A percentile compares a stretch with the other conserved stretches of the same genome.
Conservation (phyloP, 768 basidiomycete species). For the Kockovaella imperatae region DNA sequence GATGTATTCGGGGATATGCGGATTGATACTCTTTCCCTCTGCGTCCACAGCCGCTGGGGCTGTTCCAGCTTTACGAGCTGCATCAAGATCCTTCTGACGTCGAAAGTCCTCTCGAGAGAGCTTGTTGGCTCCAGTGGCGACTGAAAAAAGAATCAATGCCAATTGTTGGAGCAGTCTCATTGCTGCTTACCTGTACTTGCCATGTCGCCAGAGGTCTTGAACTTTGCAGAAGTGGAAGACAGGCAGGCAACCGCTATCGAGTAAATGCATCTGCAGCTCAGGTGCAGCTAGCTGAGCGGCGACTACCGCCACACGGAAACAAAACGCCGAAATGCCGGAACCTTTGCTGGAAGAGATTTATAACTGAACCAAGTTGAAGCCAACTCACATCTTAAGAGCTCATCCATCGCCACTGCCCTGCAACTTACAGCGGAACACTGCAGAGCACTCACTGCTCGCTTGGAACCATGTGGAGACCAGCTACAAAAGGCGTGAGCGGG, state of each 20-base stretch:
- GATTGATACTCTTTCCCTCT: constrained; percentile 92
- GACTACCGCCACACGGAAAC: not conserved
- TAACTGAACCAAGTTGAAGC: no score
- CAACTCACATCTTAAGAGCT: no score
- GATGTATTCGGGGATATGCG: constrained; percentile 99
- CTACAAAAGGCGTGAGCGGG: constrained; percentile 79
- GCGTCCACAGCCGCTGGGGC: constrained; percentile 92
- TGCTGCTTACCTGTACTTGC: constrained; percentile 4
- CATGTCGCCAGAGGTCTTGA: not conserved
- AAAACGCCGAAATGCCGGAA: constrained; percentile 8
- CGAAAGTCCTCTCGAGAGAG: constrained; percentile 90
- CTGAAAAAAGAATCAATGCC: not conserved
- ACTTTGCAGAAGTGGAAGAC: constrained; percentile 1
- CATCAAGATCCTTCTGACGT: constrained; percentile 92
- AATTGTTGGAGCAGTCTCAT: not conserved
- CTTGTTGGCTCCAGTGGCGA: constrained; percentile 54
- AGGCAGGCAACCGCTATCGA: not conserved
- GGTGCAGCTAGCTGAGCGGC: not conserved
- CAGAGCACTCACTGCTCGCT: not conserved
- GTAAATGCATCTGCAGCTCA: no score
- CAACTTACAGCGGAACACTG: no score
- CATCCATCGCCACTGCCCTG: no score
- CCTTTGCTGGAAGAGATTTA: no score
- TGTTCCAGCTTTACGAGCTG: constrained; percentile 95
- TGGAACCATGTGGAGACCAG: constrained; percentile 46